Conservation (phyloP, 495 filamentous ascomycete genomes). For the Parmelia sp. region DNA sequence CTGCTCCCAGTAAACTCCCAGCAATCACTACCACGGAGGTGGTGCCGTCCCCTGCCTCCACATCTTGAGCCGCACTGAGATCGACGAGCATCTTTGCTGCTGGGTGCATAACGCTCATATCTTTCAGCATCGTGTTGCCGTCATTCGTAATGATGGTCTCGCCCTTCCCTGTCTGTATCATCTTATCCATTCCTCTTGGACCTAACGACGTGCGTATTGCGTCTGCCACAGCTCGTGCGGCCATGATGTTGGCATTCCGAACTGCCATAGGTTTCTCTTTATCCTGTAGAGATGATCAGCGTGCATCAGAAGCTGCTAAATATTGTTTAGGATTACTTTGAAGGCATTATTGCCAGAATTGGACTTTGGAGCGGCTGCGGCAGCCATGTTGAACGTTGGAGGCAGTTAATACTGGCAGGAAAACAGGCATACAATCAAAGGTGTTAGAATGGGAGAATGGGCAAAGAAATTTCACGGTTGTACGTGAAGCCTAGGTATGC, state of each 20-base stretch:
- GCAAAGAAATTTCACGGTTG: too few species aligned
- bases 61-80: slow-evolving; percentile 92
- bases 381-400: slow-evolving; percentile 54
- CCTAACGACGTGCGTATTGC: slow-evolving; percentile 84
- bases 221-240: slow-evolving; percentile 94
- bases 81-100: slow-evolving; percentile 98
- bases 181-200: slow-evolving; percentile 91
- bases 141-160: slow-evolving; percentile 99
- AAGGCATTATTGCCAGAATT: slow-evolving; percentile 66
- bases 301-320: slow-evolving; percentile 33
- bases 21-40: slow-evolving; percentile 98
- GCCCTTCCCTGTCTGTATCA: slow-evolving; percentile 96
- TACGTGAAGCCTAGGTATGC: not conserved
- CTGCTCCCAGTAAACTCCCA: slow-evolving; percentile 87
- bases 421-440: slow-evolving; percentile 3
- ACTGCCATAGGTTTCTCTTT: slow-evolving; percentile 99
- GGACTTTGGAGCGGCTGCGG: slow-evolving; percentile 32
- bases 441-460: not conserved
- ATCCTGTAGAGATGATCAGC: slow-evolving; percentile 59
- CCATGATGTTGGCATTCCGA: slow-evolving; percentile 89
- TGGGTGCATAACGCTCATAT: slow-evolving; percentile 98
- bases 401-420: slow-evolving; percentile 11
- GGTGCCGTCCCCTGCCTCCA: slow-evolving; percentile 96
- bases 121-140: slow-evolving; percentile 95
- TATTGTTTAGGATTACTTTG: slow-evolving; percentile 51